Conservation (phyloP, 257 asterid species). For the Euphrasia confusa region DNA sequence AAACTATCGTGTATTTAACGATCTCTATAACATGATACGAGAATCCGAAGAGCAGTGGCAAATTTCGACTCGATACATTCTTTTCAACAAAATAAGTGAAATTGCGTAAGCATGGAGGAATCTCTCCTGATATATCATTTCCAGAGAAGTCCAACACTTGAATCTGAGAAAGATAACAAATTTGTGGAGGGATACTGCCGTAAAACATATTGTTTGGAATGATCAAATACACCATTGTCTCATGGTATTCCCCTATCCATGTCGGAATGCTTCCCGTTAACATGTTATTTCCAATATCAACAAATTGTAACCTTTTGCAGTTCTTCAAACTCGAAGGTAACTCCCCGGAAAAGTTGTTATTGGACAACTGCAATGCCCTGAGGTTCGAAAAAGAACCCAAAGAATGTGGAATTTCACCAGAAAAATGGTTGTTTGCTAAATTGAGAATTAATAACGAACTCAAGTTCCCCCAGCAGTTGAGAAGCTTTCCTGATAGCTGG, state of each 20-base stretch:
- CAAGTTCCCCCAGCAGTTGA: slow-evolving; percentile 2
- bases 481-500: slow-evolving; percentile 25
- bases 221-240: neutral
- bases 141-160: slow-evolving; percentile 31
- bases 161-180: slow-evolving; percentile 16
- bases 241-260: slow-evolving; percentile 17
- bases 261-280: slow-evolving; percentile 27
- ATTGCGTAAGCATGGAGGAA: slow-evolving; percentile 8
- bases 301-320: slow-evolving; percentile 2
- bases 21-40: neutral
- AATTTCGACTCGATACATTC: too few relatives aligned
- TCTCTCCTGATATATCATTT: slow-evolving; percentile 21
- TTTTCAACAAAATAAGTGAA: neutral
- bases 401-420: neutral
- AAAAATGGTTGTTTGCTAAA: slow-evolving; percentile 2
- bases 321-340: too few relatives aligned
- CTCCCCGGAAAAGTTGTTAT: neutral
- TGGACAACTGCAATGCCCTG: too few relatives aligned
- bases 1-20: slow-evolving; percentile 16
- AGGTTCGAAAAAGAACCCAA: too few relatives aligned
- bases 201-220: slow-evolving; percentile 20
- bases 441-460: neutral
- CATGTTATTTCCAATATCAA: slow-evolving; percentile 37
- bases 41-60: neutral
- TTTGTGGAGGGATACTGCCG: slow-evolving; percentile 23